A percentile compares a stretch with the other conserved stretches of the same genome.
Evolutionary conservation across 2,329 filamentous ascomycete species (phyloP).

Genomic region (Colletotrichum somersetense): DNA sequence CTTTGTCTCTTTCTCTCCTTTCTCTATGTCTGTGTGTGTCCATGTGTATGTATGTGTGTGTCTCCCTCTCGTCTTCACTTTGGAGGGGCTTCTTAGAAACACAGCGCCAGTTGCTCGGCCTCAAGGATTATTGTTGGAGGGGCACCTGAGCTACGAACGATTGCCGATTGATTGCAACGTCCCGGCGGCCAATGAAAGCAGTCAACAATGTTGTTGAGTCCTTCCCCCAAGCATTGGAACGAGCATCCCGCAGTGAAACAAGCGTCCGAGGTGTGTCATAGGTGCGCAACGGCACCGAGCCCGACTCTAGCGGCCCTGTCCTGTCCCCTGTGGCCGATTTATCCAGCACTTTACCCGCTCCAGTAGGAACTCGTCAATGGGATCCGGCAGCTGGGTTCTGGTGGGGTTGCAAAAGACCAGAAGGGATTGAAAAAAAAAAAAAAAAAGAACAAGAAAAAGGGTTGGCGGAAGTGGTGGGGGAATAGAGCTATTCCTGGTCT

Average conservation of each 20-base stretch:
- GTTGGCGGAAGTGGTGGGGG: too few species aligned
- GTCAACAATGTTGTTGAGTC: conserved; percentile 12
- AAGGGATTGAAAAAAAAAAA: too few species aligned
- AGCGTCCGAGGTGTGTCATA: conserved; percentile 26
- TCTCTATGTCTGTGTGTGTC: too few species aligned
- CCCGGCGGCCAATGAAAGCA: background rate
- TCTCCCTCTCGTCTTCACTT: background rate
- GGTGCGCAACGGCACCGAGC: conserved; percentile 37
- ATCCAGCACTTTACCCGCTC: conserved; percentile 40
- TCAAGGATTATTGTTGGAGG: background rate
- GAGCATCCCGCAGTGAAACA: background rate
- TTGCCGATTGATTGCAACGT: background rate
- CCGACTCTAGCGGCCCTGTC: conserved; percentile 31
- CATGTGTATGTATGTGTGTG: too few species aligned
- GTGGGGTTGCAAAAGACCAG: background rate
- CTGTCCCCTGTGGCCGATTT: conserved; percentile 23
- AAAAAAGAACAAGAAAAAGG: too few species aligned
- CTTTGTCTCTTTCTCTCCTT: too few species aligned
- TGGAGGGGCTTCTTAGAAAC: conserved; percentile 7
- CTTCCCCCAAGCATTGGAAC: background rate
- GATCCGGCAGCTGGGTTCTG: conserved; percentile 31
- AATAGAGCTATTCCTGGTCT: too few species aligned
- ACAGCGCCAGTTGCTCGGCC: background rate
- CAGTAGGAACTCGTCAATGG: conserved; percentile 25
- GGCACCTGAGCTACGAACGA: background rate